These are phyloP conservation scores for Papiliotrema laurentii DNA, from an alignment of 1,284 basidiomycete species.

Conservation along the genomic window DNA sequence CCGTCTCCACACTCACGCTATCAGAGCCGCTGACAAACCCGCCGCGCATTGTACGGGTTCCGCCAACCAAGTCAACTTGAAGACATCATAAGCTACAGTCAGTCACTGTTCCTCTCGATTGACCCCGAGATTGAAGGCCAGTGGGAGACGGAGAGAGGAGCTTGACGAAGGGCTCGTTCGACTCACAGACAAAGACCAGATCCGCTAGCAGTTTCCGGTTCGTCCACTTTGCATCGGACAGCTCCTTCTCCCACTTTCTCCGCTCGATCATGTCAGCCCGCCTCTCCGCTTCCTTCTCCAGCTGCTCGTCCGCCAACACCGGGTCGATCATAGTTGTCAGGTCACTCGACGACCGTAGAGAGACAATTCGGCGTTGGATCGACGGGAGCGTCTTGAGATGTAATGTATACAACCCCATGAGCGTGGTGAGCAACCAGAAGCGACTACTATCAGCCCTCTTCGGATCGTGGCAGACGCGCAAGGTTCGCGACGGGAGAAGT, in stretches of 20 bases:
- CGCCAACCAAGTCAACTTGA: slow-evolving; percentile 27
- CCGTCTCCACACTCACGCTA: slow-evolving; percentile 26
- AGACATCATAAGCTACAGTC: slow-evolving; percentile 40
- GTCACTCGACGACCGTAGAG: background rate
- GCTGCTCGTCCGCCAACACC: background rate
- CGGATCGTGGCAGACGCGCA: too few species aligned
- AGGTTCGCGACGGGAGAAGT: background rate
- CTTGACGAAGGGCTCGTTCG: too few species aligned
- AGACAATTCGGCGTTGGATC: slow-evolving; percentile 1
- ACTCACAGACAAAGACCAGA: slow-evolving; percentile 43
- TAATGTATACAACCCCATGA: slow-evolving; percentile 37
- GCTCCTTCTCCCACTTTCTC: slow-evolving; percentile 8
- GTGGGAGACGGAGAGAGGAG: too few species aligned
- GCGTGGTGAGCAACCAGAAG: slow-evolving; percentile 38
- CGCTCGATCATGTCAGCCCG: background rate
- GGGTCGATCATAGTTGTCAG: background rate
- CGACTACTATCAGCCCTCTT: slow-evolving; percentile 36
- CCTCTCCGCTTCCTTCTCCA: background rate
- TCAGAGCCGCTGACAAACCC: slow-evolving; percentile 34
- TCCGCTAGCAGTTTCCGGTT: slow-evolving; percentile 37
- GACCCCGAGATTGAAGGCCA: background rate
- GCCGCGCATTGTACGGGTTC: slow-evolving; percentile 41
- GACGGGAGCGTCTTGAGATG: slow-evolving; percentile 27
- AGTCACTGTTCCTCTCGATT: background rate
- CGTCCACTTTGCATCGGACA: slow-evolving; percentile 30